Evolutionary conservation across 371 early-diverging fungal species (phyloP), one percentile per base, ranked within the genome.

Genomic region (Mortierella sp.): DNA sequence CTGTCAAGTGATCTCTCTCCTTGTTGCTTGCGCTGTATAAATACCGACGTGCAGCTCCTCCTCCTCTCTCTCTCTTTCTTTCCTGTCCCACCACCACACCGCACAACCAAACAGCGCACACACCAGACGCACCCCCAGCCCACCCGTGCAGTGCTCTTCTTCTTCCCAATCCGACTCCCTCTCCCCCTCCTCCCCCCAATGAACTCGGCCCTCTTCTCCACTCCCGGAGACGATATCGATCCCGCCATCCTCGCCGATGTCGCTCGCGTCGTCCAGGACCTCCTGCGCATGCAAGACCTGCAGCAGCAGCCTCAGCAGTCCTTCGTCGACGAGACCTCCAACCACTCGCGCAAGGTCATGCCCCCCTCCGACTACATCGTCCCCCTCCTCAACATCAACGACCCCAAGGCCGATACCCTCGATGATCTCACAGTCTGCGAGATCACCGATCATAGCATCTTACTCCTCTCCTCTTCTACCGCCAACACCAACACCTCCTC

Each of bases 181-280:
- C 9, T 19, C 21, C 16, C 31, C 18, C 27, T 3, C 16, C 19
- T 18, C 30, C 5, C 34, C 34, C 10, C 34, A 7, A 7, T 34
- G 34, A 10, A 34, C 34, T 24, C 54, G 12, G 41, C 30, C 16
- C 51, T 43, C 52, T 43, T 18, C 26, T 23, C 26, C 30, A 34
- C 61, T 38, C 53, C 56, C 57, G 57, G 54, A 34, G 34, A 34
- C 10, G 70, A 76, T 24, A 76, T 76, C 53, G 74, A 74, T 23
- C 74, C 74, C 9, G 57, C 64, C 28, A 63, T 76, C 38, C 70
- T 69, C 13, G 76, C 76, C 8, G 70, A 76, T 31, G 76, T 69
- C 39, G 46, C 70, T 16, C 65, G 70, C 1, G 66, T 76, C 0
- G 69, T 68, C 18, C 59, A 76, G 19, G 76, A 76, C 18, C 45